Percentiles rank a stretch among this genome's conserved stretches.
Conservation (phyloP, 2,329 filamentous ascomycete species). For the Aspergillus ochraceoroseus region DNA sequence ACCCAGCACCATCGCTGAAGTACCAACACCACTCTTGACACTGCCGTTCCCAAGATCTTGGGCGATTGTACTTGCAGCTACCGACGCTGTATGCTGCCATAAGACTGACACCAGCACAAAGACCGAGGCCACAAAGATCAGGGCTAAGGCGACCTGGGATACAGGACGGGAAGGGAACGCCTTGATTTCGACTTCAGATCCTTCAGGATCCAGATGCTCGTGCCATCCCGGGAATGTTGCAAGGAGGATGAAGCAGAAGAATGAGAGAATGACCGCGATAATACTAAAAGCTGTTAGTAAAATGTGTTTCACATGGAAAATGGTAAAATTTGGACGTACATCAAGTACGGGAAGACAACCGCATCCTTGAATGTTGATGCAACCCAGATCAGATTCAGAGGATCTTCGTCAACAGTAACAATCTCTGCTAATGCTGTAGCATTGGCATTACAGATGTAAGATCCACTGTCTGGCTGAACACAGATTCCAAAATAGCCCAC, state of each 20-base stretch:
- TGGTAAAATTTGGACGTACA: slow-evolving; percentile 55
- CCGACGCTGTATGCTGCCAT: slow-evolving; percentile 80
- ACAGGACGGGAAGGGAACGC: slow-evolving; percentile 89
- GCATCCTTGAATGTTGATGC: slow-evolving; percentile 96
- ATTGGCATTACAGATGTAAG: slow-evolving; percentile 95
- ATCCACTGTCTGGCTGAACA: slow-evolving; percentile 82
- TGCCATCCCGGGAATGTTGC: slow-evolving; percentile 98
- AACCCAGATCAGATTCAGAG: slow-evolving; percentile 94
- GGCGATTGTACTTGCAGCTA: slow-evolving; percentile 87
- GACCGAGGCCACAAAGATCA: slow-evolving; percentile 71
- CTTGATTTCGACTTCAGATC: slow-evolving; percentile 84
- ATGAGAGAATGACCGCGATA: slow-evolving; percentile 95
- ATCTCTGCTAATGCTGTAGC: slow-evolving; percentile 88
- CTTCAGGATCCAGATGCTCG: slow-evolving; percentile 74
- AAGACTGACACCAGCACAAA: slow-evolving; percentile 61
- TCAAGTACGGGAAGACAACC: slow-evolving; percentile 94
- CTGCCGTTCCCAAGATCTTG: slow-evolving; percentile 89
- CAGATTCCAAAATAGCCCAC: slow-evolving; percentile 99
- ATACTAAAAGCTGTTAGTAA: slow-evolving; percentile 55
- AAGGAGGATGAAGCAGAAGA: slow-evolving; percentile 88
- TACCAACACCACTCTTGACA: slow-evolving; percentile 82
- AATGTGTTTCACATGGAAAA: neutral
- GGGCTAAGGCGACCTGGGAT: slow-evolving; percentile 84
- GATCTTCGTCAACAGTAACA: slow-evolving; percentile 85
- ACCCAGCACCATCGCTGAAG: slow-evolving; percentile 89